Evolutionary conservation across 192 early-diverging fungal species (phyloP).

Genomic region (Backusella psychrophila): DNA sequence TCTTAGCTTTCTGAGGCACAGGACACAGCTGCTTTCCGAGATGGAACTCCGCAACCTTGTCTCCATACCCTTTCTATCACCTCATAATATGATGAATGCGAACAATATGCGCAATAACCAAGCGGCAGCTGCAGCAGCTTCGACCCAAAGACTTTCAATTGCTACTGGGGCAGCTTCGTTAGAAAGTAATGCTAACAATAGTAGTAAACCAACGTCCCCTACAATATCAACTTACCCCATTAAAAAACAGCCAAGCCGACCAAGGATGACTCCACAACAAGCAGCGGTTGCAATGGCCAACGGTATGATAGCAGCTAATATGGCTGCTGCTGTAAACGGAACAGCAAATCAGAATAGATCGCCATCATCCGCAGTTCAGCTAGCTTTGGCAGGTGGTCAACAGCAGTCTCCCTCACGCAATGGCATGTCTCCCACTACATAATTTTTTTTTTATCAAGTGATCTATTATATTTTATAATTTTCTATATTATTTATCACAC

Average conservation of each 20-base stretch:
- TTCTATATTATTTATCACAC: not conserved
- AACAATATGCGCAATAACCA: constrained; percentile 5
- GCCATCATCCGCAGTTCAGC: constrained; percentile 12
- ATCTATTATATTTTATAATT: not conserved
- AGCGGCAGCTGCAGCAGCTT: not conserved
- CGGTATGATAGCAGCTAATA: constrained; percentile 34
- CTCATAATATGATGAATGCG: constrained; percentile 20
- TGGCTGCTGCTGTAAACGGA: constrained; percentile 29
- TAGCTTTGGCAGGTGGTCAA: constrained; percentile 23
- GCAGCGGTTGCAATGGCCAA: constrained; percentile 30
- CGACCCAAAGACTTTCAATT: constrained; percentile 9
- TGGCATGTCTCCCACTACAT: not conserved
- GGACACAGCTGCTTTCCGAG: constrained; percentile 22
- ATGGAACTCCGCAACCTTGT: constrained; percentile 28
- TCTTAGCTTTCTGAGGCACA: constrained; percentile 26
- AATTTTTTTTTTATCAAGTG: not conserved
- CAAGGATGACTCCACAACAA: constrained; percentile 30
- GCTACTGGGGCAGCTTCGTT: constrained; percentile 1
- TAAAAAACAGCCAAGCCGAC: constrained; percentile 20
- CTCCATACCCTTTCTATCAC: constrained; percentile 27
- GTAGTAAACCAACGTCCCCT: not conserved
- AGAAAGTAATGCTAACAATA: not conserved
- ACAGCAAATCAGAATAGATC: constrained; percentile 16
- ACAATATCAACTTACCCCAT: not conserved
- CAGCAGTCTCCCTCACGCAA: constrained; percentile 22